Conservation (phyloP, 2,329 filamentous ascomycete genomes). For the Cladosporium cucumerinum region DNA sequence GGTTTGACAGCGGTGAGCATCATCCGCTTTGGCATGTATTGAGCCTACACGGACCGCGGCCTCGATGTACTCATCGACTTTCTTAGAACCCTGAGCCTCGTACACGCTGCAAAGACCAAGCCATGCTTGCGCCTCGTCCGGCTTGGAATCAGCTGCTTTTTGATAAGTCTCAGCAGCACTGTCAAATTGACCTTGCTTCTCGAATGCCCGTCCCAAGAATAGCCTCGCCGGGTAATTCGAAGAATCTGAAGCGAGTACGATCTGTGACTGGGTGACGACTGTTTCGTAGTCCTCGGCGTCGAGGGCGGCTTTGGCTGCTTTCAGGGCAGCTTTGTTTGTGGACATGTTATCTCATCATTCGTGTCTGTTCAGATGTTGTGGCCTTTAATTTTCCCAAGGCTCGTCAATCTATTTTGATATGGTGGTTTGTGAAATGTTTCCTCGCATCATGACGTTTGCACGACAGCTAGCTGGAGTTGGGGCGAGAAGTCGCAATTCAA, state of each 20-base stretch:
- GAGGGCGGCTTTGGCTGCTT: constrained; percentile 74
- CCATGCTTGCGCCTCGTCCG: constrained; percentile 79
- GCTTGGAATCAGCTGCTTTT: constrained; percentile 67
- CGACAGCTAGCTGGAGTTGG: neutral
- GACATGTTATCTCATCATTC: constrained; percentile 35
- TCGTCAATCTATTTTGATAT: neutral
- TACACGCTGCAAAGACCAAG: constrained; percentile 84
- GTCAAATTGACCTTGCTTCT: constrained; percentile 68
- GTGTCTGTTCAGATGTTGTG: neutral
- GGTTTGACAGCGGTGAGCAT: constrained; percentile 56
- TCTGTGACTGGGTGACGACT: constrained; percentile 65
- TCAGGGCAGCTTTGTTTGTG: constrained; percentile 68
- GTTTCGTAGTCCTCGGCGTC: constrained; percentile 76
- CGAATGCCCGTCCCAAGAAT: constrained; percentile 81
- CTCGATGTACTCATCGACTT: constrained; percentile 69
- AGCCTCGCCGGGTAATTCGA: constrained; percentile 82
- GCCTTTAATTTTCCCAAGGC: neutral
- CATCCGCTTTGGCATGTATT: constrained; percentile 65
- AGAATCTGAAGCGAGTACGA: constrained; percentile 67
- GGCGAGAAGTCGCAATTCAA: neutral
- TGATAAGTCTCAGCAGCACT: constrained; percentile 76
- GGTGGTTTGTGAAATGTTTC: neutral
- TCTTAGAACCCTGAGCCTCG: constrained; percentile 68
- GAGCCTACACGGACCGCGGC: constrained; percentile 71
- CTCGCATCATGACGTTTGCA: constrained; percentile 8